These are phyloP conservation scores for Hibiscus mutabilis DNA, from an alignment of 345 rosid species.

Conservation along the genomic window DNA sequence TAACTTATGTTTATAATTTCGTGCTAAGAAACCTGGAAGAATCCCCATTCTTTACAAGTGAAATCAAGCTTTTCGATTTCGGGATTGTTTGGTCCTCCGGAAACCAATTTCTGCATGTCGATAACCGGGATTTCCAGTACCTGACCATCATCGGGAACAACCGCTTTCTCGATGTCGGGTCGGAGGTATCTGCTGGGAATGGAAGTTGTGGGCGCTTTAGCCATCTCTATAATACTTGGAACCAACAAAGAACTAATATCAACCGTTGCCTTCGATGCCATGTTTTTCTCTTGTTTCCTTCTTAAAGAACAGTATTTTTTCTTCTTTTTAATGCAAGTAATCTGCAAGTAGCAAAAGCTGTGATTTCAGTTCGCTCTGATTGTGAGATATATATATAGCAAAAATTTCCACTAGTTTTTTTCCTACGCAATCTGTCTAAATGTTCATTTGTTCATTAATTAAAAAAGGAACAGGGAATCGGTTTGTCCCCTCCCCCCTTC, in stretches of 20 bases:
- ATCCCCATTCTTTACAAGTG: constrained; percentile 35
- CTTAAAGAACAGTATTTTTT: too few relatives aligned
- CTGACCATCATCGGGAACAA: neutral
- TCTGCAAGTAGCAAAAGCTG: too few relatives aligned
- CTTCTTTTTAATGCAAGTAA: too few relatives aligned
- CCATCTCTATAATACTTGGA: constrained; percentile 32
- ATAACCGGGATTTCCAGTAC: constrained; percentile 29
- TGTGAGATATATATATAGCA: too few relatives aligned
- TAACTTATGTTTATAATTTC: neutral
- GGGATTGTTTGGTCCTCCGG: constrained; percentile 24
- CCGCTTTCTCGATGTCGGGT: constrained; percentile 13
- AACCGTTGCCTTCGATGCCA: neutral
- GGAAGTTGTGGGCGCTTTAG: constrained; percentile 14
- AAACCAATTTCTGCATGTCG: constrained; percentile 29
- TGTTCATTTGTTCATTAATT: too few relatives aligned
- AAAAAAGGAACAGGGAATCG: too few relatives aligned
- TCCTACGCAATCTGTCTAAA: too few relatives aligned
- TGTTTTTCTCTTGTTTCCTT: too few relatives aligned
- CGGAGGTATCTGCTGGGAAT: constrained; percentile 36
- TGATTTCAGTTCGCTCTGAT: too few relatives aligned
- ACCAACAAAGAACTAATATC: constrained; percentile 13
- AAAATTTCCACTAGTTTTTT: too few relatives aligned
- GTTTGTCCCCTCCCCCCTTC: too few relatives aligned
- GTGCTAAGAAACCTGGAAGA: constrained; percentile 20
- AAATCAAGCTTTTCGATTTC: constrained; percentile 33